Percentiles rank a stretch among this genome's conserved stretches.
These are phyloP conservation scores for Amphirosellinia nigrospora DNA, from an alignment of 495 filamentous ascomycete species.

Conservation along the genomic window DNA sequence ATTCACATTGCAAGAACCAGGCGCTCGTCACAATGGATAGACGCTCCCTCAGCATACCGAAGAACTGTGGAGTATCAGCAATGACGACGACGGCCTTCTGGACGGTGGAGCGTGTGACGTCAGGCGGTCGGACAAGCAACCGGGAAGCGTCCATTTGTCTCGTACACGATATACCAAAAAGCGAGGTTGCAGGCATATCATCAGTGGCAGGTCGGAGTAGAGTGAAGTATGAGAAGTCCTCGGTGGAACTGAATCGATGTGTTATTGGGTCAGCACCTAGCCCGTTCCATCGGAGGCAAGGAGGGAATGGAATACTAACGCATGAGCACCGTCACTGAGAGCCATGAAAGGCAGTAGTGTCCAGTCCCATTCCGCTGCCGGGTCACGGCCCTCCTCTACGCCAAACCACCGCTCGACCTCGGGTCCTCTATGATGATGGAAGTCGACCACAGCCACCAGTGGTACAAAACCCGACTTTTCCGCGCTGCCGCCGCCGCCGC, in stretches of 20 bases:
- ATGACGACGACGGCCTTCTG: slow-evolving; percentile 99
- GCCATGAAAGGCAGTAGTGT: slow-evolving; percentile 94
- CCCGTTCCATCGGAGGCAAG: background rate
- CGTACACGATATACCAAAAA: slow-evolving; percentile 96
- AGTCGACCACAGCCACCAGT: slow-evolving; percentile 90
- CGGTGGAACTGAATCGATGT: slow-evolving; percentile 66
- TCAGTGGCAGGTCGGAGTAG: slow-evolving; percentile 71
- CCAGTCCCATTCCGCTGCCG: slow-evolving; percentile 90
- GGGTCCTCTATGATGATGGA: slow-evolving; percentile 95
- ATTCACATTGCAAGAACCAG: slow-evolving; percentile 95
- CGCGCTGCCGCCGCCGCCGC: slow-evolving; percentile 17
- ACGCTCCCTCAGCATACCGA: slow-evolving; percentile 81
- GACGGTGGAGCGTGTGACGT: slow-evolving; percentile 93
- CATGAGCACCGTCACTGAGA: slow-evolving; percentile 93
- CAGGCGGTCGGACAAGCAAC: slow-evolving; percentile 76
- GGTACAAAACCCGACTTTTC: slow-evolving; percentile 51
- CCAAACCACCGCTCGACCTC: slow-evolving; percentile 94
- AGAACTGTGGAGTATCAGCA: slow-evolving; percentile 82
- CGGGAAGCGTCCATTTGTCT: slow-evolving; percentile 83
- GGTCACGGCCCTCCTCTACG: slow-evolving; percentile 75
- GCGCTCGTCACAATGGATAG: slow-evolving; percentile 87
- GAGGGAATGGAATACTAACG: slow-evolving; percentile 62
- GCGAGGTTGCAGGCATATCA: slow-evolving; percentile 70
- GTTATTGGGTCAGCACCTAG: slow-evolving; percentile 20
- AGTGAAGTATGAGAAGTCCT: slow-evolving; percentile 99